These are phyloP conservation scores for Pyrenopolyporus hunteri DNA, from an alignment of 495 filamentous ascomycete genomes.

Conservation along the genomic window DNA sequence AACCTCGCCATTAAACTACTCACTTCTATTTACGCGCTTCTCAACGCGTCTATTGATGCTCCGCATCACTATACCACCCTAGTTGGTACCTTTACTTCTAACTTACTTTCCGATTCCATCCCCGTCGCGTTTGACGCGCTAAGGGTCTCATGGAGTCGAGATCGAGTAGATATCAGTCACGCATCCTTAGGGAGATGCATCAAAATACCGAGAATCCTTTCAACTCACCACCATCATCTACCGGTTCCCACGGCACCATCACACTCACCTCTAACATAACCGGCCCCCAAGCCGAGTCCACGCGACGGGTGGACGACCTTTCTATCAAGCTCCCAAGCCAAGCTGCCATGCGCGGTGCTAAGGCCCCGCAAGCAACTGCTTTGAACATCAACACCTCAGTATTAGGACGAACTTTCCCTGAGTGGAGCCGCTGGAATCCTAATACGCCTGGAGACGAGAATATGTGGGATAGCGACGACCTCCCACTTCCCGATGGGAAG, in stretches of 20 bases:
- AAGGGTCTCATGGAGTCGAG: slow-evolving; percentile 37
- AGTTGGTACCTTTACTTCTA: slow-evolving; percentile 18
- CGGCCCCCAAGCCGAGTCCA: slow-evolving; percentile 54
- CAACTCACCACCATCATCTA: slow-evolving; percentile 58
- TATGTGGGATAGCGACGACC: slow-evolving; percentile 28
- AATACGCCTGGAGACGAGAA: slow-evolving; percentile 31
- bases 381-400: slow-evolving; percentile 65
- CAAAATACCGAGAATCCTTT: slow-evolving; percentile 52
- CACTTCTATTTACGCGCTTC: slow-evolving; percentile 6
- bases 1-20: not conserved
- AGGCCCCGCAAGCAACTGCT: slow-evolving; percentile 19
- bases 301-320: slow-evolving; percentile 43
- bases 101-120: slow-evolving; percentile 25
- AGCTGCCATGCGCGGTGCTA: slow-evolving; percentile 17
- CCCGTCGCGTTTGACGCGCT: slow-evolving; percentile 25
- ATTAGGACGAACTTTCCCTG: slow-evolving; percentile 66
- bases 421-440: slow-evolving; percentile 52
- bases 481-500: slow-evolving; percentile 36
- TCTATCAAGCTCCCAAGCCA: slow-evolving; percentile 28
- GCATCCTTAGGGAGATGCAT: slow-evolving; percentile 48
- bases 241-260: slow-evolving; percentile 58
- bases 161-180: slow-evolving; percentile 41
- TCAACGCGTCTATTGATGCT: slow-evolving; percentile 24
- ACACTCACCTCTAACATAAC: slow-evolving; percentile 56
- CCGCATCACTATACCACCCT: slow-evolving; percentile 11